A percentile compares a stretch with the other conserved stretches of the same genome.
Conservation (phyloP, 2,329 filamentous ascomycete genomes). For the Stylonectria norvegica region DNA sequence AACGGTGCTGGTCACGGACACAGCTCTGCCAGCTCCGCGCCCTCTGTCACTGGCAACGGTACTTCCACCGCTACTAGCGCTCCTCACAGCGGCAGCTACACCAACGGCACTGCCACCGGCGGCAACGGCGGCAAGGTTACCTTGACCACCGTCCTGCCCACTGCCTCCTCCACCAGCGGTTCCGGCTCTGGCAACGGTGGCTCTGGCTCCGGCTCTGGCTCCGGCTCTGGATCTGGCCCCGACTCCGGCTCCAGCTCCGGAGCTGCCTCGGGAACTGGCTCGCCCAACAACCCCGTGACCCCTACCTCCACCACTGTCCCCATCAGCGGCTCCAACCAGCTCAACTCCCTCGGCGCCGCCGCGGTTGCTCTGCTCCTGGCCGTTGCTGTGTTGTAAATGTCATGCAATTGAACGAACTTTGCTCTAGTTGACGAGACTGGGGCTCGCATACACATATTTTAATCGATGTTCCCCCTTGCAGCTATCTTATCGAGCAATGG, state of each 20-base stretch:
- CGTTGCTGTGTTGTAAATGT: constrained; percentile 28
- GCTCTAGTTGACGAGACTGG: constrained; percentile 8
- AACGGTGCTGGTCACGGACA: constrained; percentile 12
- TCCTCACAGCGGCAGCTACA: constrained; percentile 12
- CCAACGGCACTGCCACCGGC: constrained; percentile 1
- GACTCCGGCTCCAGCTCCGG: constrained; percentile 27
- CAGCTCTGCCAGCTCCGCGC: constrained; percentile 12
- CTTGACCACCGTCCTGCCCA: constrained; percentile 13
- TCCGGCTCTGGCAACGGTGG: constrained; percentile 15
- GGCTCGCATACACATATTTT: constrained; percentile 2
- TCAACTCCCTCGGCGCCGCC: constrained; percentile 32
- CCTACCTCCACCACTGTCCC: constrained; percentile 10
- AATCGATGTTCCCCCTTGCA: constrained; percentile 1
- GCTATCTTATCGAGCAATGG: background rate
- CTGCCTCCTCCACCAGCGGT: constrained; percentile 16
- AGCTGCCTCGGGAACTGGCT: constrained; percentile 13
- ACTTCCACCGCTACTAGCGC: constrained; percentile 26
- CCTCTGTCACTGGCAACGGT: constrained; percentile 16
- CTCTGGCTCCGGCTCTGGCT: constrained; percentile 13
- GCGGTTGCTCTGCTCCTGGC: constrained; percentile 30
- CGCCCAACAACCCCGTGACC: constrained; percentile 8
- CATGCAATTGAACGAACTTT: background rate
- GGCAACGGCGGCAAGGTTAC: constrained; percentile 18
- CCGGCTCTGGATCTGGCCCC: constrained; percentile 20
- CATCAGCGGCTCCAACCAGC: constrained; percentile 17